Evolutionary conservation across 1,284 basidiomycete species (phyloP), one percentile per base, ranked within the genome.

Genomic region (Chondrostereum purpureum): DNA sequence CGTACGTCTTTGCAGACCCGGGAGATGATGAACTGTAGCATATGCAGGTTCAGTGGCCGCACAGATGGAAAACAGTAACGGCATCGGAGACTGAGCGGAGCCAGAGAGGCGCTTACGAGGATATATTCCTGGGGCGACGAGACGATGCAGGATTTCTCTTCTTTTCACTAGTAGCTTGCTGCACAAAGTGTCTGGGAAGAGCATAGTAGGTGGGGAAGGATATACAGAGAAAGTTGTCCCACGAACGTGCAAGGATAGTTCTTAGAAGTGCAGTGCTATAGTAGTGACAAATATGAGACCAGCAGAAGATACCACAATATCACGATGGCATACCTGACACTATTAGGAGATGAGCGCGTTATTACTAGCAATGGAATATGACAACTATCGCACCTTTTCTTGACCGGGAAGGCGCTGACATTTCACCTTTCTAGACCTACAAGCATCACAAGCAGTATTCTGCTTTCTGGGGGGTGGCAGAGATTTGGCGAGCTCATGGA

Each of bases 361-460:
- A 53, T 38, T 50, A 48, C 23, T 41, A 43, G 51, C 52, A 27
- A 50, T 40, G 49, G 39, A 53, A 50, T 23, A 42, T 27, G 46
- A 46, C 39, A 48, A 40, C 50, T 33, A 43, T 42, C 62, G 69
- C 56, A 84, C 87, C 77, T 88, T 89, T 53, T 84, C 80, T 58
- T 86, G 78, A 19, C 84, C 84, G 39, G 83, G 78, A 18, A 88
- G 61, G 51, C 82, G 77, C 65, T 87, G 79, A 59, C 87, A 90
- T 60, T 88, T 88, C 51, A 90, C 88, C 67, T 90, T 90, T 52
- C 87, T 75, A 35, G 83, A 73, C 66, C 87, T 87, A 58, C 89
- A 92, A 43, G 86, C 85, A 68, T 93, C 90, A 62, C 90, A 93
- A 18, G 90, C 89, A 17, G 89, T 88, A 60, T 93, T 93, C 67